phyloP scores from a whole-genome alignment of 2,329 filamentous ascomycete genomes.

The Ceratocystis papillata region DNA sequence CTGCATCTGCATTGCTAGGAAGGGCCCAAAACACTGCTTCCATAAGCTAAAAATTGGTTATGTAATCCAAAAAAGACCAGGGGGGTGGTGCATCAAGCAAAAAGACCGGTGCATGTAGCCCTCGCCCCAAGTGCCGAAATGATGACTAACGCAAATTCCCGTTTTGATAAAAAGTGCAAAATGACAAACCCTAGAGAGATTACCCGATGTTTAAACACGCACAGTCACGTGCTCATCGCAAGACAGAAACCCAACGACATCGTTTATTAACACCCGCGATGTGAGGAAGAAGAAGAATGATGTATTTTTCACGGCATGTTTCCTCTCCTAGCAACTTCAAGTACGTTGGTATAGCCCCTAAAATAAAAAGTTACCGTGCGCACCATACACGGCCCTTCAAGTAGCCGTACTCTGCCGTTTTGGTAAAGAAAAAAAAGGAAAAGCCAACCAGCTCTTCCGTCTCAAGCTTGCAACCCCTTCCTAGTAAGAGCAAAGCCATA shows the following conservation, averaged over 20 bases:
- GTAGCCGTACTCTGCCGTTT: background rate
- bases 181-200: background rate
- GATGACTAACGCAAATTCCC: background rate
- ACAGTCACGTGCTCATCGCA: background rate
- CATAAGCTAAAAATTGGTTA: too few species aligned
- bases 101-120: too few species aligned
- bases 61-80: too few species aligned
- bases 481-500: too few species aligned
- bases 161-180: background rate
- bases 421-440: background rate
- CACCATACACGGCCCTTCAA: background rate
- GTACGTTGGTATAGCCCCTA: background rate
- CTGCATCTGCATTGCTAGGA: too few species aligned
- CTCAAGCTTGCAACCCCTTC: background rate
- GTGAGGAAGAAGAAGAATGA: background rate
- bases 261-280: slow-evolving; percentile 9
- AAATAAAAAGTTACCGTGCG: background rate
- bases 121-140: background rate
- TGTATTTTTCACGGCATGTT: background rate
- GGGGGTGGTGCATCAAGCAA: too few species aligned
- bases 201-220: background rate
- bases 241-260: slow-evolving; percentile 14
- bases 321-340: background rate
- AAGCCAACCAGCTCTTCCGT: background rate
- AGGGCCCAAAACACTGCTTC: too few species aligned